Conservation (phyloP, 768 basidiomycete species). For the Lentinus tigrinus region DNA sequence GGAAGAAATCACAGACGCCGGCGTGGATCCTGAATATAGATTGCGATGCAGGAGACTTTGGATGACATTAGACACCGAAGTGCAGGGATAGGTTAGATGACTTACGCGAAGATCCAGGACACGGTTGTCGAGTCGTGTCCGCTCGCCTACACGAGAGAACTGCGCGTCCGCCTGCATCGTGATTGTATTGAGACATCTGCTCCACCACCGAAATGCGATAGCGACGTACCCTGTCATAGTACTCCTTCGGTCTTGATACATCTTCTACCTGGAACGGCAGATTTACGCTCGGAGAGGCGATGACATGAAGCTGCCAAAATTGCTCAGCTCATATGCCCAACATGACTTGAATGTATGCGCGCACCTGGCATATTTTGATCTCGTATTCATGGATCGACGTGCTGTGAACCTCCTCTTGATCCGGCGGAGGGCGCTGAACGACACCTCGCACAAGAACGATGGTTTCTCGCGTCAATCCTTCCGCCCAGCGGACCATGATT, state of each 20-base stretch:
- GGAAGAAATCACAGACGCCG: slow-evolving; percentile 84
- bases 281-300: slow-evolving; percentile 21
- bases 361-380: slow-evolving; percentile 78
- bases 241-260: slow-evolving; percentile 21
- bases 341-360: neutral
- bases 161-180: slow-evolving; percentile 49
- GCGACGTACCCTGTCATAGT: slow-evolving; percentile 10
- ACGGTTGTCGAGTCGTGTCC: slow-evolving; percentile 92
- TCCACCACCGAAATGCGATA: slow-evolving; percentile 1
- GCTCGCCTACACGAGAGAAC: slow-evolving; percentile 76
- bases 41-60: slow-evolving; percentile 74
- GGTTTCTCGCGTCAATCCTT: slow-evolving; percentile 73
- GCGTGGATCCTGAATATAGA: slow-evolving; percentile 91
- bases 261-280: slow-evolving; percentile 34
- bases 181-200: slow-evolving; percentile 56
- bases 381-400: slow-evolving; percentile 87
- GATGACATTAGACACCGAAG: neutral
- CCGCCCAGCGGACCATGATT: slow-evolving; percentile 97
- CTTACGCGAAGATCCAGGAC: slow-evolving; percentile 89
- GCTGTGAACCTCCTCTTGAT: slow-evolving; percentile 66
- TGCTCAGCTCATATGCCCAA: neutral
- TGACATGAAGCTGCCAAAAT: slow-evolving; percentile 21
- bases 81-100: slow-evolving; percentile 9
- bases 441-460: slow-evolving; percentile 87
- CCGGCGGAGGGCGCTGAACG: slow-evolving; percentile 74